A percentile compares a stretch with the other conserved stretches of the same genome.
These are phyloP conservation scores for Cladosporium sp. DNA, from an alignment of 2,329 filamentous ascomycete genomes.

Conservation along the genomic window DNA sequence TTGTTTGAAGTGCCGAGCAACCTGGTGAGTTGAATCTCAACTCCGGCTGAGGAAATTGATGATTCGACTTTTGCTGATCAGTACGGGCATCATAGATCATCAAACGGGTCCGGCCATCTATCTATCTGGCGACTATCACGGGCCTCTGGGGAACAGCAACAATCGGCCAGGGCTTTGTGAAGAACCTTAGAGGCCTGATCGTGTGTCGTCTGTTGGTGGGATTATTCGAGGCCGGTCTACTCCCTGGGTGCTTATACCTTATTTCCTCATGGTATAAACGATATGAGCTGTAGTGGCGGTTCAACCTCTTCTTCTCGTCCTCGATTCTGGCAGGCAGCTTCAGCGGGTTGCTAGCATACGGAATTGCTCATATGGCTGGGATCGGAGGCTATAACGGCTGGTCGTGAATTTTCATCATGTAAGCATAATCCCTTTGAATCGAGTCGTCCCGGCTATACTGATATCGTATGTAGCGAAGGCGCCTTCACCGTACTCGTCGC, in stretches of 20 bases:
- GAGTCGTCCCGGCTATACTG: background rate
- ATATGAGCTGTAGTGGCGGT: constrained; percentile 43
- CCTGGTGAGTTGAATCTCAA: background rate
- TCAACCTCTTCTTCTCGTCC: constrained; percentile 44
- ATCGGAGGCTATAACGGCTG: constrained; percentile 33
- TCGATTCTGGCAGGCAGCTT: constrained; percentile 45
- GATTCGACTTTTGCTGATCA: too few species aligned
- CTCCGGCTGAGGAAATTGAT: too few species aligned
- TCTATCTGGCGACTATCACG: constrained; percentile 40
- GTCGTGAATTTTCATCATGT: constrained; percentile 56
- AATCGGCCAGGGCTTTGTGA: constrained; percentile 36
- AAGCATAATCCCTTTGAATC: background rate
- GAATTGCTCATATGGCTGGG: constrained; percentile 33
- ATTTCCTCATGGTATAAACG: constrained; percentile 44
- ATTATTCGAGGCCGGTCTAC: constrained; percentile 40
- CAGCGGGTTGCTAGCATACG: constrained; percentile 43
- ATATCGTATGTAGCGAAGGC: constrained; percentile 43
- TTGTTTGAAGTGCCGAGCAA: constrained; percentile 32
- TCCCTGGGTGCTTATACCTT: constrained; percentile 29
- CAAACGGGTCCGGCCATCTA: constrained; percentile 38
- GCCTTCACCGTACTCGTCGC: constrained; percentile 30
- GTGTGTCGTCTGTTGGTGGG: constrained; percentile 36
- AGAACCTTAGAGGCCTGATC: constrained; percentile 34
- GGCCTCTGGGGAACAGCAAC: constrained; percentile 41
- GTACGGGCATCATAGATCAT: constrained; percentile 24